Evolutionary conservation across 2,329 filamentous ascomycete species (phyloP), one percentile per base, ranked within the genome.

Genomic region (Colletotrichum costaricense): DNA sequence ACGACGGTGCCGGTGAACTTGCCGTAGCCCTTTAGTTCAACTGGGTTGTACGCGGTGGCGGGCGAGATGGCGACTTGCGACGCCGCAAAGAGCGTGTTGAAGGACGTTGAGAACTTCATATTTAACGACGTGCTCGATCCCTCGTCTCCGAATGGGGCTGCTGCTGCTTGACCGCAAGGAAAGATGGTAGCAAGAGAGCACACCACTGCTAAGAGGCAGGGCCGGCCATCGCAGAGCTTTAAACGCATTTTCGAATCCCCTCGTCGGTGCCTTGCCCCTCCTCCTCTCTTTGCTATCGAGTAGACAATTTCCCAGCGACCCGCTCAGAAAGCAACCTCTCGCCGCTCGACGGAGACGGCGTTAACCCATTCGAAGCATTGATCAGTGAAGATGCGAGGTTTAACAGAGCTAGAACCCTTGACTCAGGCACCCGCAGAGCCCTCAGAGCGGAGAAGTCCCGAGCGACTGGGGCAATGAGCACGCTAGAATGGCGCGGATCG

Each of bases 1-100:
- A 86, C 67, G 22, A 80, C 77, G 5, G 80, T 84, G 6, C 84
- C 84, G 16, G 78, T 75, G 74, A 86, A 86, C 1, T 75, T 79
- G 56, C 84, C 84, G 74, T 85, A 86, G 3, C 78, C 82, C 22
- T 82, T 79, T 8, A 86, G 78, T 2, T 69, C 75, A 38, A 78
- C 77, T 5, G 69, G 73, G 52, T 75, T 74, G 60, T 75, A 67
- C 4, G 58, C 62, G 38, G 63, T 60, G 58, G 60, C 60, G 14
- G 69, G 60, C 38, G 60, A 33, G n/a, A 70, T 56, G 55, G 38
- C 33, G 55, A 56, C 55, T 46, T 73, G 70, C 16, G 70, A 73
- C 16, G 66, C 70, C 55, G 66, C 66, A 22, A 69, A 56, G 59
- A 73, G 60, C 42, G 67, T 49, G 49, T 63, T 63, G 33, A 63